Base-by-base conservation (phyloP, 2,329 filamentous ascomycete species). In the Onygena corvina region DNA sequence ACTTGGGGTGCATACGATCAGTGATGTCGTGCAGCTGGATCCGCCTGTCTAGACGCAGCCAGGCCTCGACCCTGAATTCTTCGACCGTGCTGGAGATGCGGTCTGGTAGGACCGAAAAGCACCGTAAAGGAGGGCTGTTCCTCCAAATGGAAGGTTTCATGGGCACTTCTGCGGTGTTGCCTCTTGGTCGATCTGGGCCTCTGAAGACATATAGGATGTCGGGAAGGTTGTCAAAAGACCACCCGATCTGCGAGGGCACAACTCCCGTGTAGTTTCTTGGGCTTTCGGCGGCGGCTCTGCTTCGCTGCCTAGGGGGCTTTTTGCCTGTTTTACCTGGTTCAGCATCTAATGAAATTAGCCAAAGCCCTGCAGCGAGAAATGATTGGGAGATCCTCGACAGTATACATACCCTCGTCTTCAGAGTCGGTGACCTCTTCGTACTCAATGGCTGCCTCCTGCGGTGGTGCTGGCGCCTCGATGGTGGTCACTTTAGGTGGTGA, bases 11-110 rank as follows among this genome's bases (percentile, higher is more conserved):
- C 62, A 65, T 64, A 1, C 63, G 49, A 7, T 56, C 56, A 0
- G 52, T 55, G 25, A 65, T 62, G 42, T 64, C 62, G 4, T 52
- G 40, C 5, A 62, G 52, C 5, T 47, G 50, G 45, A 64, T 60
- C 3, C 60, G 56, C 5, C 52, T 44, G 47, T 65, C 62, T 1
- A 61, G 45, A 2, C 62, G 57, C 49, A 58, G 52, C 63, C 63
- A 65, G 6, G 62, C 58, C 34, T 65, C 63, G 27, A 61, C 60
- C 2, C 61, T 52, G 34, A 58, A 62, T 30, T 59, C 59, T 47
- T 62, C 60, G 11, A 65, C 60, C n/a, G 59, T 52, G 3, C 57
- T 56, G 0, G 60, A 57, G 16, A 64, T 62, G 3, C 59, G 54
- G 40, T 62, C 57, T 1, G 63, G 62, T 8, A 65, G 52, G 9